Evolutionary conservation across 139 green algal genomes (phyloP).

Genomic region (Chlorella vulgaris): DNA sequence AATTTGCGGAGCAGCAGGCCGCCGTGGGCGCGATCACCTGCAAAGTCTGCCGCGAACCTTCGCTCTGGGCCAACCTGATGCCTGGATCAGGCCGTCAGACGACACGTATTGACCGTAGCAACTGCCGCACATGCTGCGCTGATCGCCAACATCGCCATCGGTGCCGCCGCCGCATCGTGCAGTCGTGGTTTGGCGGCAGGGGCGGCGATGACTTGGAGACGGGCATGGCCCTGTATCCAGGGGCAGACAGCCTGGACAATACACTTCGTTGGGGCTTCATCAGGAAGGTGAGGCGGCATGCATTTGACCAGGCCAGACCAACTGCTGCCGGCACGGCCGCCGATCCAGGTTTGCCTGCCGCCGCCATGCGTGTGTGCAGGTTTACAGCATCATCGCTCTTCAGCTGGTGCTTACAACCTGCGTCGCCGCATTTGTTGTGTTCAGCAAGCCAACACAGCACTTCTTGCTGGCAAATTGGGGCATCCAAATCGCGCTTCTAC

Average conservation of each 20-base stretch:
- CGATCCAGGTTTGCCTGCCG: no score
- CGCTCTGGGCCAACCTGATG: no score
- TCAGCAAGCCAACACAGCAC: slow-evolving; percentile 23
- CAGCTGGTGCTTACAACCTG: slow-evolving; percentile 62
- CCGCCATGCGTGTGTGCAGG: slow-evolving; percentile 11
- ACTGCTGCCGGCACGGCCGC: no score
- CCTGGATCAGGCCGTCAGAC: no score
- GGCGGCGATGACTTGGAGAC: slow-evolving; percentile 26
- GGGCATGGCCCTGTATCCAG: slow-evolving; percentile 45
- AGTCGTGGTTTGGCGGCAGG: neutral
- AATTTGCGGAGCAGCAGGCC: no score
- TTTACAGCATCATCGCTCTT: slow-evolving; percentile 23
- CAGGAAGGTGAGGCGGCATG: slow-evolving; percentile 47
- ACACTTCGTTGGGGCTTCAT: slow-evolving; percentile 67
- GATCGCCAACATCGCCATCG: no score
- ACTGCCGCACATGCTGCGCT: no score
- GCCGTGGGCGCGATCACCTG: no score
- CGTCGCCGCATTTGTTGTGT: slow-evolving; percentile 47
- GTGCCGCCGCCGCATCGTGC: no score
- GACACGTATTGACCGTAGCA: no score
- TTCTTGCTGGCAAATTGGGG: slow-evolving; percentile 40
- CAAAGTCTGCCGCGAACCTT: no score
- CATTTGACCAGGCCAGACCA: no score
- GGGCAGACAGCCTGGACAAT: slow-evolving; percentile 46
- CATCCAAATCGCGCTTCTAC: slow-evolving; percentile 11